These are phyloP conservation scores for Wallacemonas sp. DNA, from an alignment of 208 protist genomes.

Conservation along the genomic window DNA sequence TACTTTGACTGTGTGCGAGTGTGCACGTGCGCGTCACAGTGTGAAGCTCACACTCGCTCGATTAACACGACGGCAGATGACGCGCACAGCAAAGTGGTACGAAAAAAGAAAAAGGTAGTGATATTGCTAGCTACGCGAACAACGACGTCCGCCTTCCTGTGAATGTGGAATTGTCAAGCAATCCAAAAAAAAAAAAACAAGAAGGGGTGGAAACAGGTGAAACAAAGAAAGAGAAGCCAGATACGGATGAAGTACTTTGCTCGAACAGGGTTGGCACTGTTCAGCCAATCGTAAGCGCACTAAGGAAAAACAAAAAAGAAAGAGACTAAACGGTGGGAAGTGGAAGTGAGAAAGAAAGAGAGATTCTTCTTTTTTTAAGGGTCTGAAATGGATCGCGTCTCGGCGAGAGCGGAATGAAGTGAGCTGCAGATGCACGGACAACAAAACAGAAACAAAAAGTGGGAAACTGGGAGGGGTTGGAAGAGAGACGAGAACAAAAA, in stretches of 20 bases:
- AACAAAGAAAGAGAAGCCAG: constrained; percentile 1
- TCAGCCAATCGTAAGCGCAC: background rate
- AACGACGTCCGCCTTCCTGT: too few species aligned
- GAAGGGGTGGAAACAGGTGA: background rate
- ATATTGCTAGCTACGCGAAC: too few species aligned
- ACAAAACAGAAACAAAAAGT: constrained; percentile 11
- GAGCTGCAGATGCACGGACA: constrained; percentile 18
- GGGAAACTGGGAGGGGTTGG: background rate
- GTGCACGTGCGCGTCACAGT: too few species aligned
- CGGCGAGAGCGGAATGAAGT: constrained; percentile 12
- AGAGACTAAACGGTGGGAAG: background rate
- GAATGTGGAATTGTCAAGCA: too few species aligned
- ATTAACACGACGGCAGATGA: background rate
- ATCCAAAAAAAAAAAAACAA: background rate
- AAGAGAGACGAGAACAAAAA: background rate
- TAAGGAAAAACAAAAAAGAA: constrained; percentile 8
- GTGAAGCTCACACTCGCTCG: too few species aligned
- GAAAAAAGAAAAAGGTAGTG: background rate
- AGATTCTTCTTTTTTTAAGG: background rate
- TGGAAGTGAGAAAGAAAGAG: background rate
- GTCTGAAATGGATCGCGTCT: too few species aligned
- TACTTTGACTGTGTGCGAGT: too few species aligned
- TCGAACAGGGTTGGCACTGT: too few species aligned
- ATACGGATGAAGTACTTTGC: background rate
- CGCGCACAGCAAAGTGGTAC: background rate